These are phyloP conservation scores for Agaricus blazei DNA, from an alignment of 768 basidiomycete species.

Conservation along the genomic window DNA sequence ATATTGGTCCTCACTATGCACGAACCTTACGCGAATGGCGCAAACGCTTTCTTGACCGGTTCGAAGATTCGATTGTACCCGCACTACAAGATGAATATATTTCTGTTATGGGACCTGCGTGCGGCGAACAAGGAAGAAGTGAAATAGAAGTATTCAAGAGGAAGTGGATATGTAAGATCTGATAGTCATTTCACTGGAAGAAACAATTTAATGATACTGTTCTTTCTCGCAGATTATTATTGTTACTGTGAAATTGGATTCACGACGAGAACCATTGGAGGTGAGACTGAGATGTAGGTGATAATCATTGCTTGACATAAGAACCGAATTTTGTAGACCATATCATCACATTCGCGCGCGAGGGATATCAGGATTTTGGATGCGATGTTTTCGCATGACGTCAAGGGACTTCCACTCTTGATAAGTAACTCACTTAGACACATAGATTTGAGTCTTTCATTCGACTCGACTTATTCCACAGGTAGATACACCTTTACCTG, in stretches of 20 bases:
- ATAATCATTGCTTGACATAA: slow-evolving; percentile 13
- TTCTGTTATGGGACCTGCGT: slow-evolving; percentile 39
- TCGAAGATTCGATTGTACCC: slow-evolving; percentile 53
- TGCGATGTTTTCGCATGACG: slow-evolving; percentile 36
- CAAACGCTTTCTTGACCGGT: slow-evolving; percentile 50
- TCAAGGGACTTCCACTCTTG: not conserved
- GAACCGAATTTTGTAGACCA: slow-evolving; percentile 38
- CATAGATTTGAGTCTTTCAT: too few species aligned
- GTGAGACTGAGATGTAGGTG: slow-evolving; percentile 42
- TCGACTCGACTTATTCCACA: too few species aligned
- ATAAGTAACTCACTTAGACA: too few species aligned
- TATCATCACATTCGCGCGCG: slow-evolving; percentile 59
- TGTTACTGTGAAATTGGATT: slow-evolving; percentile 76
- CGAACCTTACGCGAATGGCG: slow-evolving; percentile 81
- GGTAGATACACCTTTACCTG: too few species aligned
- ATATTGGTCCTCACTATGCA: slow-evolving; percentile 75
- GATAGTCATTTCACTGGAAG: not conserved
- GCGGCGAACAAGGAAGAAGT: slow-evolving; percentile 13
- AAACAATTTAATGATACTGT: not conserved
- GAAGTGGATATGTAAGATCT: slow-evolving; percentile 63
- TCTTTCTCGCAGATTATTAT: slow-evolving; percentile 26
- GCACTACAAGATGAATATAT: slow-evolving; percentile 58
- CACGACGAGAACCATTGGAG: slow-evolving; percentile 58
- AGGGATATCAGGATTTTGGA: slow-evolving; percentile 56
- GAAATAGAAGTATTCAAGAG: slow-evolving; percentile 73